These are phyloP conservation scores for Xenoacremonium recifei DNA, from an alignment of 2,329 filamentous ascomycete genomes.

Conservation along the genomic window DNA sequence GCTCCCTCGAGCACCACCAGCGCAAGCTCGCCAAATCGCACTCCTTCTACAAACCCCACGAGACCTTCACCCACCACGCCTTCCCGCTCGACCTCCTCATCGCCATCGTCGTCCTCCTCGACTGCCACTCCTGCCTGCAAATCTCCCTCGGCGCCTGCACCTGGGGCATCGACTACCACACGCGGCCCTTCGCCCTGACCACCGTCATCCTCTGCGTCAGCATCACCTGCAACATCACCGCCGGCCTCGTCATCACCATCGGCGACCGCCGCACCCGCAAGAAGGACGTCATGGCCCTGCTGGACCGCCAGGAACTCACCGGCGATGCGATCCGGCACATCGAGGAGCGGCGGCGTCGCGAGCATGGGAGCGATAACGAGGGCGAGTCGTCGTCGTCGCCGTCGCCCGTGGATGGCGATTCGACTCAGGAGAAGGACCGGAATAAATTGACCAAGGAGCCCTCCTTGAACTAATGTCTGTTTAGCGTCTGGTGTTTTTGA, in stretches of 20 bases:
- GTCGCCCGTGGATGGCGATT: too few species aligned
- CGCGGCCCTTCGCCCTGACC: constrained; percentile 69
- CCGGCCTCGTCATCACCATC: constrained; percentile 72
- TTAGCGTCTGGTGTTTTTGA: too few species aligned
- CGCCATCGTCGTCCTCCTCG: constrained; percentile 74
- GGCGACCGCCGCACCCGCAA: constrained; percentile 77
- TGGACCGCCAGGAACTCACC: constrained; percentile 76
- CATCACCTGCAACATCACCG: constrained; percentile 74
- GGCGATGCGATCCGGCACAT: constrained; percentile 51
- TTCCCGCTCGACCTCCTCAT: constrained; percentile 75
- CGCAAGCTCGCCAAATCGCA: constrained; percentile 78
- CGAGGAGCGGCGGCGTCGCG: constrained; percentile 44
- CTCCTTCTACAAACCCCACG: constrained; percentile 86
- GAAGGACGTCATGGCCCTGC: constrained; percentile 78
- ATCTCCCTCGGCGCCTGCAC: constrained; percentile 77
- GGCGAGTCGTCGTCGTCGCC: too few species aligned
- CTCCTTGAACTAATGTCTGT: too few species aligned
- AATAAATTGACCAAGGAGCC: too few species aligned
- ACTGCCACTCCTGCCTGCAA: constrained; percentile 77
- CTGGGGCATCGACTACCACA: constrained; percentile 72
- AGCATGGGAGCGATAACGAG: too few species aligned
- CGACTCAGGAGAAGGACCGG: too few species aligned
- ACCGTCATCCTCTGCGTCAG: constrained; percentile 79
- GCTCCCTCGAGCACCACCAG: constrained; percentile 72
- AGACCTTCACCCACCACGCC: constrained; percentile 77